Conservation (phyloP, 352 stramenopile species). For the Phytophthora sp. region DNA sequence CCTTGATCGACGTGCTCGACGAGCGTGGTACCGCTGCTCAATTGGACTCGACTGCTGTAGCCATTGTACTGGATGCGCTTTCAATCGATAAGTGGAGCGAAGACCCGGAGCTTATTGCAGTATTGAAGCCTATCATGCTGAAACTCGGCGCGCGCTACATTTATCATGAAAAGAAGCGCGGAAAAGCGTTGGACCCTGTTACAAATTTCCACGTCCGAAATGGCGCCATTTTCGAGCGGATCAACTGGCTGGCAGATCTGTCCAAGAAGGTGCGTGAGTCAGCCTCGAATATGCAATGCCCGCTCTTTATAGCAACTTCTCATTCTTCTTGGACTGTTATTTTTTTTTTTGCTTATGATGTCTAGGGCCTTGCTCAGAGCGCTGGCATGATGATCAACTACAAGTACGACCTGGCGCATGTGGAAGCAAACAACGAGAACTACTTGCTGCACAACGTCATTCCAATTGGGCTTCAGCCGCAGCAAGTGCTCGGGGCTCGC, state of each 20-base stretch:
- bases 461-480: conserved; percentile 71
- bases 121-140: conserved; percentile 71
- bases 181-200: conserved; percentile 82
- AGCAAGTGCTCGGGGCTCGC: conserved; percentile 47
- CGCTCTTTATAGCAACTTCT: neutral
- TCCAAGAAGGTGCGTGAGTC: conserved; percentile 68
- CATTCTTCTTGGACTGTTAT: neutral
- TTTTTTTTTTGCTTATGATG: conserved; percentile 10
- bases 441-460: conserved; percentile 85
- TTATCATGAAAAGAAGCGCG: conserved; percentile 83
- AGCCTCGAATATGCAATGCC: neutral
- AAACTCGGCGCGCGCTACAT: conserved; percentile 74
- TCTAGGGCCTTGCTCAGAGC: conserved; percentile 72
- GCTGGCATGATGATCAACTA: conserved; percentile 89
- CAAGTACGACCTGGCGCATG: conserved; percentile 80
- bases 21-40: conserved; percentile 11
- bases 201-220: conserved; percentile 89
- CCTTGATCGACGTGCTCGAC: conserved; percentile 38
- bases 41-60: conserved; percentile 30
- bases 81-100: conserved; percentile 58
- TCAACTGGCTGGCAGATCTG: conserved; percentile 84
- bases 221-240: conserved; percentile 83
- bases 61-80: conserved; percentile 49
- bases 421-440: conserved; percentile 85
- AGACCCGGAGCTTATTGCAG: conserved; percentile 39